Evolutionary conservation across 2,329 filamentous ascomycete species (phyloP).

Genomic region (Ophiostoma novo-ulmi): DNA sequence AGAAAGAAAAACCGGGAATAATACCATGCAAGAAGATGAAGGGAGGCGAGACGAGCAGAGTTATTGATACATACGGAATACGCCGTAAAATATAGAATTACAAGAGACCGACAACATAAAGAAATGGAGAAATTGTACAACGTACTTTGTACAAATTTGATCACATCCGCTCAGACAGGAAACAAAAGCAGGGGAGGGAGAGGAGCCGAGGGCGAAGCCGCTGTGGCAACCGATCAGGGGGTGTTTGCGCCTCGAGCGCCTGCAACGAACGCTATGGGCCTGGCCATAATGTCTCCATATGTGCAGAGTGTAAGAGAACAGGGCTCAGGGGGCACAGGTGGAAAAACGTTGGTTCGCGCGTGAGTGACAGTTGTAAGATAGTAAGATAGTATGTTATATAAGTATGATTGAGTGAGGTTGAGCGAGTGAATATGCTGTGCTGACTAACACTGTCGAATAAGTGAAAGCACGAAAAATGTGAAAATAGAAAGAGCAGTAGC

Average conservation of each 20-base stretch:
- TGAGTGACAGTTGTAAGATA: not conserved
- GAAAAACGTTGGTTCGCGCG: not conserved
- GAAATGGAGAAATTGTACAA: not conserved
- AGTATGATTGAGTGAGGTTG: not conserved
- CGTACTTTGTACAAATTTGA: not conserved
- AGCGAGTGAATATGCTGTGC: not conserved
- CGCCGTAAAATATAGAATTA: not conserved
- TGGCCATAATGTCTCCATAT: constrained; percentile 12
- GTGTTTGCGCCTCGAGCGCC: not conserved
- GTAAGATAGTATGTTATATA: too few species aligned
- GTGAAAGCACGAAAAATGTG: not conserved
- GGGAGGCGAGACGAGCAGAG: not conserved
- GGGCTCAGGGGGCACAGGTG: not conserved
- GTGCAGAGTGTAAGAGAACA: constrained; percentile 3
- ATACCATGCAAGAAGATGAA: not conserved
- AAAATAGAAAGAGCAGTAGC: not conserved
- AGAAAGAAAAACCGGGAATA: not conserved
- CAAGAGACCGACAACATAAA: not conserved
- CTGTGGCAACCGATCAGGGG: constrained; percentile 21
- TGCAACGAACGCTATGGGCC: constrained; percentile 13
- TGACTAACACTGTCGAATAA: not conserved
- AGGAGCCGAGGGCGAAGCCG: constrained; percentile 8
- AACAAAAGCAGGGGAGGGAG: not conserved
- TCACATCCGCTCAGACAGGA: not conserved
- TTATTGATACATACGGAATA: not conserved